Percentiles rank a stretch among this genome's conserved stretches.
These are phyloP conservation scores for Heliosperma pusillum DNA, from an alignment of 148 eudicot genomes.

Conservation along the genomic window DNA sequence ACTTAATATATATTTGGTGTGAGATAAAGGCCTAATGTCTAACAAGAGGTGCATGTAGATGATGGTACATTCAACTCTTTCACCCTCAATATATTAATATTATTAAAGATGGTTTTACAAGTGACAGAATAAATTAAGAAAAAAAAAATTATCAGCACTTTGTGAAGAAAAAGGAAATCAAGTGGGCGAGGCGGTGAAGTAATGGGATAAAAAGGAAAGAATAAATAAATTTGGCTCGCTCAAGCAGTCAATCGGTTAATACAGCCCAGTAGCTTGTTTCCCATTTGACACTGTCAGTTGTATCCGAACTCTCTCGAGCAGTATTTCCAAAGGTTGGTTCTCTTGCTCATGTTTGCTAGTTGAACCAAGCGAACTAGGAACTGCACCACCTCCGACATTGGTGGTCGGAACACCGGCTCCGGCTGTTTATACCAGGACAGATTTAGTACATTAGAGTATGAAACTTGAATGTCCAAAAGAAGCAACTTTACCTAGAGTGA, in stretches of 20 bases:
- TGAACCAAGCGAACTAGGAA: conserved; percentile 84
- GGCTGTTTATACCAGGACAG: conserved; percentile 40
- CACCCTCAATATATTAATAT: not conserved
- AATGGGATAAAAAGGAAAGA: not conserved
- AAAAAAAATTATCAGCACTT: not conserved
- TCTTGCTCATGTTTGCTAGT: conserved; percentile 92
- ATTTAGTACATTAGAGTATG: not conserved
- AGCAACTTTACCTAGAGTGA: not conserved
- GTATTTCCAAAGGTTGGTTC: conserved; percentile 80
- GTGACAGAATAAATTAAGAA: not conserved
- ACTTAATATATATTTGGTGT: too few species aligned
- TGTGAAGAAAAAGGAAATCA: not conserved
- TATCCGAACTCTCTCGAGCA: conserved; percentile 37
- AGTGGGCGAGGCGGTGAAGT: conserved; percentile 4
- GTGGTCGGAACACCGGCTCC: conserved; percentile 96
- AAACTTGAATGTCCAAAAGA: not conserved
- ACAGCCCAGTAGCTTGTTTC: conserved; percentile 1
- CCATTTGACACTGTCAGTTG: conserved; percentile 26
- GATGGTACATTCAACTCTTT: too few species aligned
- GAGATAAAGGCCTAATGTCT: too few species aligned
- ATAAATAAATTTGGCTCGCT: conserved; percentile 22
- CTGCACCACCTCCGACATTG: conserved; percentile 97
- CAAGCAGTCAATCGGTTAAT: conserved; percentile 21
- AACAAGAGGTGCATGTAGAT: too few species aligned
- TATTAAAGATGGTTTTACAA: conserved; percentile 8